A percentile compares a stretch with the other conserved stretches of the same genome.
Conservation (phyloP, 2,329 filamentous ascomycete genomes). For the Colletotrichum paranaense region DNA sequence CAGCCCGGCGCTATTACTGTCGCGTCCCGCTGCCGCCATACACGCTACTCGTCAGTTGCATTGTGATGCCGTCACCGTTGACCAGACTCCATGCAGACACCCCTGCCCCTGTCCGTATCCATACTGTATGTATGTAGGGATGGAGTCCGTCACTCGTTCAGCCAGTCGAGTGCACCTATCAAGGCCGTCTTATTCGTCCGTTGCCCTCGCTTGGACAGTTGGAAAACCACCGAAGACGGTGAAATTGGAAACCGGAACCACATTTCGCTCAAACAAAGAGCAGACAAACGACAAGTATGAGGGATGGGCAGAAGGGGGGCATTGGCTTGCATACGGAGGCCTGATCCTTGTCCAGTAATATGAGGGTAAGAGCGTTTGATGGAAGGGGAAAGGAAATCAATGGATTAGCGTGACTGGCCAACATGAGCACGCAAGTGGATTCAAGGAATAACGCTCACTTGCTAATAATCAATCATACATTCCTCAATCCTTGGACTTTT, state of each 20-base stretch:
- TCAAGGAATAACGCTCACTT: conserved; percentile 12
- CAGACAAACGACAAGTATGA: neutral
- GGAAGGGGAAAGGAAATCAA: neutral
- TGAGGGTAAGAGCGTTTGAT: conserved; percentile 1
- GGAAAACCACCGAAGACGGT: neutral
- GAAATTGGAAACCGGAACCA: neutral
- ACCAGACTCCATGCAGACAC: conserved; percentile 1
- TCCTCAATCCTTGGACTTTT: conserved; percentile 17
- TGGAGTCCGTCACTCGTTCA: neutral
- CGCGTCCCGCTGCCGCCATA: conserved; percentile 14
- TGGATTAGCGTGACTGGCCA: neutral
- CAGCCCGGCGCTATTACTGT: conserved; percentile 7
- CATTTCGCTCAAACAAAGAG: neutral
- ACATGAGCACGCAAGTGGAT: conserved; percentile 15
- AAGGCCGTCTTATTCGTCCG: neutral
- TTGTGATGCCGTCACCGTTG: conserved; percentile 31
- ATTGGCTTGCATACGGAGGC: neutral
- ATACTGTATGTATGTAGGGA: neutral
- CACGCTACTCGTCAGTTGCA: conserved; percentile 20
- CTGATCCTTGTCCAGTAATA: neutral
- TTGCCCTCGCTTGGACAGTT: neutral
- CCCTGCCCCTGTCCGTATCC: neutral
- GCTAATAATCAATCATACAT: conserved; percentile 31
- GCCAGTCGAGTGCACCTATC: neutral
- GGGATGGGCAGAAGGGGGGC: neutral